phyloP scores from a whole-genome alignment of 805 yeast species.

The Isabelozyma gotoi region DNA sequence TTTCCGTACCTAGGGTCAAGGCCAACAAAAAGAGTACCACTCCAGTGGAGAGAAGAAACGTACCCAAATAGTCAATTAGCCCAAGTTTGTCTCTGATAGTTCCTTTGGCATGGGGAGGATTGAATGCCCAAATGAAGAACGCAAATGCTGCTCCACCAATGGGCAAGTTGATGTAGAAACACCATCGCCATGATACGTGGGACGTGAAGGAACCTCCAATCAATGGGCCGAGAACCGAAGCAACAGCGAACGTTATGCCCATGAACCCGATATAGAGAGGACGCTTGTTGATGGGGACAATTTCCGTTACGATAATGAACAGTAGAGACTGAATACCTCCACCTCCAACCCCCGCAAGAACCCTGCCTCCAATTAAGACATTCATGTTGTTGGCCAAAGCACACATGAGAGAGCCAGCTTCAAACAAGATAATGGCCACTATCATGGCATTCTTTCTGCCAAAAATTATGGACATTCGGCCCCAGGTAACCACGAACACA shows the following conservation, averaged over 20 bases:
- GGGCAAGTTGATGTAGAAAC: constrained; percentile 68
- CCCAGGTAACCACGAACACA: constrained; percentile 35
- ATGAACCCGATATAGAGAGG: constrained; percentile 33
- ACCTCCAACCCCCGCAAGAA: constrained; percentile 37
- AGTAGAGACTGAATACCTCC: constrained; percentile 32
- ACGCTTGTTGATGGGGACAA: constrained; percentile 30
- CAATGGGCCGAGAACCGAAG: constrained; percentile 59
- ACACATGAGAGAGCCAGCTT: constrained; percentile 37
- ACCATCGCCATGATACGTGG: constrained; percentile 69
- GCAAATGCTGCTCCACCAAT: constrained; percentile 52
- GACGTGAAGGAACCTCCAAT: constrained; percentile 65
- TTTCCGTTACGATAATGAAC: constrained; percentile 29
- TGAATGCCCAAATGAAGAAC: constrained; percentile 37
- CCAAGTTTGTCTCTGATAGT: constrained; percentile 32
- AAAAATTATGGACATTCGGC: constrained; percentile 34
- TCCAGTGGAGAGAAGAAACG: constrained; percentile 38
- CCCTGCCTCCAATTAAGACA: constrained; percentile 42
- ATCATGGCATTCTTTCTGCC: constrained; percentile 34
- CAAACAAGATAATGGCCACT: constrained; percentile 23
- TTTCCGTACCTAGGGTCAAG: constrained; percentile 50
- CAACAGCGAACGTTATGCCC: constrained; percentile 45
- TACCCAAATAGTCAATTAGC: constrained; percentile 49
- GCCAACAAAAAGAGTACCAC: constrained; percentile 47
- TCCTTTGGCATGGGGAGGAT: constrained; percentile 47
- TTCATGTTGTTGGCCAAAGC: constrained; percentile 37